A percentile compares a stretch with the other conserved stretches of the same genome.
phyloP scores from a whole-genome alignment of 192 early-diverging fungal genomes.

The Dissophora ornata region DNA sequence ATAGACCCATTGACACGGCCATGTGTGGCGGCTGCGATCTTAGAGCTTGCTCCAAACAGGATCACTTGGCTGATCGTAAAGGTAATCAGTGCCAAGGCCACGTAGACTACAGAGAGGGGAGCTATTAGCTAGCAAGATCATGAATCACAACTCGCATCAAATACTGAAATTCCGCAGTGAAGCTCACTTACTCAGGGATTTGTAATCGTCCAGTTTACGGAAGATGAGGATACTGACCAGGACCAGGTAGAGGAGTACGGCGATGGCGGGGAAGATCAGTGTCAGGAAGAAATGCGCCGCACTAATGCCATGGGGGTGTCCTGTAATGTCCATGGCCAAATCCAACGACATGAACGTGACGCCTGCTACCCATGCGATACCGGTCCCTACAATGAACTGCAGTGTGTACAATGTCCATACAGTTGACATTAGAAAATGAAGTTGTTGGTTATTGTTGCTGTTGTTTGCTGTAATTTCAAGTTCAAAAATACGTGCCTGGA shows the following conservation, averaged over 20 bases:
- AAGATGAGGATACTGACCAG: conserved; percentile 22
- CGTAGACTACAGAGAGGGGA: conserved; percentile 24
- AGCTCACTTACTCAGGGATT: conserved; percentile 25
- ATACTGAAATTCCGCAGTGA: no score
- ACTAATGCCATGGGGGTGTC: conserved; percentile 14
- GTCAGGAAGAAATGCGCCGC: conserved; percentile 30
- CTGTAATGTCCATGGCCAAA: conserved; percentile 26
- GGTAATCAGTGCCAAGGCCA: not conserved
- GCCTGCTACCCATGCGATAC: conserved; percentile 7
- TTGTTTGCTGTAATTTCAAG: no score
- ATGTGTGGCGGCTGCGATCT: conserved; percentile 11
- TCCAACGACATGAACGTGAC: conserved; percentile 20
- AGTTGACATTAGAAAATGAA: no score
- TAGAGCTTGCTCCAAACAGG: conserved; percentile 9
- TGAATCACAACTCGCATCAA: no score
- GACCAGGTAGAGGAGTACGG: conserved; percentile 11
- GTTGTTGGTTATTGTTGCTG: no score
- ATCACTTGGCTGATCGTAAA: conserved; percentile 24
- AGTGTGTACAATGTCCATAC: no score
- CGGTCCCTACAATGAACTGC: conserved; percentile 40
- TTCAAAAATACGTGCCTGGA: conserved; percentile 29
- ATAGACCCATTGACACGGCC: conserved; percentile 60
- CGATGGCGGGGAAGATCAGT: conserved; percentile 17
- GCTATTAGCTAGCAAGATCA: no score
- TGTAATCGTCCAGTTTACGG: conserved; percentile 16